Percentiles rank a stretch among this genome's conserved stretches.
Conservation (phyloP, 1,284 basidiomycete species). For the Papiliotrema laurentii region DNA sequence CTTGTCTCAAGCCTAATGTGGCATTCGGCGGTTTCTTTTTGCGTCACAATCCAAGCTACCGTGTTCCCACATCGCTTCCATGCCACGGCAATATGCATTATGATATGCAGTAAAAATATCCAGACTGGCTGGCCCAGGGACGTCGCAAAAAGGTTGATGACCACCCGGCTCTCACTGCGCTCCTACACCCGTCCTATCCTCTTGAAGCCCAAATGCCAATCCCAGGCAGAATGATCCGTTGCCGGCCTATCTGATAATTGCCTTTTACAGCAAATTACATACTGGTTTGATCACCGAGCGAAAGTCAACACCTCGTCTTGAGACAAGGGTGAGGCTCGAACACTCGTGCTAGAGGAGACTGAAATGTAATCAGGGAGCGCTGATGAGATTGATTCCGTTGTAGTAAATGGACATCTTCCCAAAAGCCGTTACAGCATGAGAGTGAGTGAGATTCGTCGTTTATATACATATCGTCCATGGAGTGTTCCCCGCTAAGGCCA, state of each 20-base stretch:
- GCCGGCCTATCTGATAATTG: conserved; percentile 5
- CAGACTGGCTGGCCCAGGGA: too few relatives aligned
- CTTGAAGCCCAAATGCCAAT: conserved; percentile 4
- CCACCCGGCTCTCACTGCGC: conserved; percentile 2
- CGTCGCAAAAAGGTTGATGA: not conserved
- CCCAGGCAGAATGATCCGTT: conserved; percentile 4
- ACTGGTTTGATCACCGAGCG: conserved; percentile 4
- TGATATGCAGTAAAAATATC: too few relatives aligned
- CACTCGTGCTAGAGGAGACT: conserved; percentile 4
- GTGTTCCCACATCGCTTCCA: too few relatives aligned
- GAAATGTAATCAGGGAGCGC: conserved; percentile 3
- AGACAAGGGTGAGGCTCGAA: conserved; percentile 1
- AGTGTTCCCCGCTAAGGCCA: too few relatives aligned
- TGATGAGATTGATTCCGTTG: not conserved
- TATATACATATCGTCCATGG: too few relatives aligned
- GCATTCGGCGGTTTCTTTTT: too few relatives aligned
- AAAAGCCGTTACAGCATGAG: conserved; percentile 1
- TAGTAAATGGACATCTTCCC: conserved; percentile 3
- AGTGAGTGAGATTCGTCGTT: not conserved
- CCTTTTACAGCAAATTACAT: not conserved
- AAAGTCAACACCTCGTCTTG: not conserved
- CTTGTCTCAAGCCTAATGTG: too few relatives aligned
- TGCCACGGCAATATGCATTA: too few relatives aligned
- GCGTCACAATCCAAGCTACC: too few relatives aligned
- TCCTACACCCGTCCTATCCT: conserved; percentile 5